These are phyloP conservation scores for Populus pruinosa DNA, from an alignment of 345 rosid species.

Conservation along the genomic window DNA sequence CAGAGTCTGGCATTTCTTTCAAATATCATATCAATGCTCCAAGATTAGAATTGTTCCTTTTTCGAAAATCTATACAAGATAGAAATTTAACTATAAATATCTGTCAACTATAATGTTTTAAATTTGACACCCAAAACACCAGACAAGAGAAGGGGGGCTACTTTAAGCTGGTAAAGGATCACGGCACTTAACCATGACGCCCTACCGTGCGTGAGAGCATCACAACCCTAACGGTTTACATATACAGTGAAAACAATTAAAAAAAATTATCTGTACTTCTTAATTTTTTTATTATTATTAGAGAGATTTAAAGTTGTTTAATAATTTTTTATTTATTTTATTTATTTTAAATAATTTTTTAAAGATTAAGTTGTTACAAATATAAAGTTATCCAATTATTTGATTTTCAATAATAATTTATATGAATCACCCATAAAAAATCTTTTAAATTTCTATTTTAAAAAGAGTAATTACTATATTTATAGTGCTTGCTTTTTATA, in stretches of 20 bases:
- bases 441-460: too few species aligned
- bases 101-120: neutral
- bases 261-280: too few species aligned
- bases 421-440: accelerated
- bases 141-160: neutral
- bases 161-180: neutral
- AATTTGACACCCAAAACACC: neutral
- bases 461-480: accelerated
- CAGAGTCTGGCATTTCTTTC: neutral
- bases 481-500: too few species aligned
- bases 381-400: accelerated
- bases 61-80: neutral
- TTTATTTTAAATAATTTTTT: too few species aligned
- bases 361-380: accelerated
- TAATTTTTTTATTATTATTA: too few species aligned
- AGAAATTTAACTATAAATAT: neutral
- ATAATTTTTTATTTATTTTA: too few species aligned
- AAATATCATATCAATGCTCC: neutral
- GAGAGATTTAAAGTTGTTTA: too few species aligned
- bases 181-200: neutral
- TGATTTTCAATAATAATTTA: accelerated
- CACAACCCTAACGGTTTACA: neutral
- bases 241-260: too few species aligned
- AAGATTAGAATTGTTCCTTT: neutral
- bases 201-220: neutral